phyloP scores from a whole-genome alignment of 1,284 basidiomycete species.

The Naganishia cerealis region DNA sequence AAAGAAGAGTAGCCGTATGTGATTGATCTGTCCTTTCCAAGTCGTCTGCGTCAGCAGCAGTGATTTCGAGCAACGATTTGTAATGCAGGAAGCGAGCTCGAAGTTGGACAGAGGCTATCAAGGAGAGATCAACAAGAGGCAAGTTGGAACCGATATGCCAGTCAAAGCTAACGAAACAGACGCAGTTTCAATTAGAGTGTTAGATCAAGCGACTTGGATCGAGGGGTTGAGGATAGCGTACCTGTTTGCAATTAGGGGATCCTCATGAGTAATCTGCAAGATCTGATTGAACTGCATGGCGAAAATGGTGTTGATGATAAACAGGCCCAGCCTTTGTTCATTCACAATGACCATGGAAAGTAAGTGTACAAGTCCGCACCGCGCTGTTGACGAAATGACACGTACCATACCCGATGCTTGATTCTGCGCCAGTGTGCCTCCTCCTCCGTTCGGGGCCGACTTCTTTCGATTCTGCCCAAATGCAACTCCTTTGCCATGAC shows the following conservation, averaged over 20 bases:
- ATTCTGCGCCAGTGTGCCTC: conserved; percentile 38
- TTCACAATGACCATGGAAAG: neutral
- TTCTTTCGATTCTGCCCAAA: conserved; percentile 39
- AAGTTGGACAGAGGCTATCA: conserved; percentile 43
- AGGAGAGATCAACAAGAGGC: conserved; percentile 40
- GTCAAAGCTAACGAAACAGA: conserved; percentile 39
- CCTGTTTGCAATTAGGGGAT: conserved; percentile 42
- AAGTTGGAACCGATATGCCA: conserved; percentile 37
- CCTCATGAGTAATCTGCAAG: conserved; percentile 43
- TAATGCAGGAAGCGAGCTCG: conserved; percentile 44
- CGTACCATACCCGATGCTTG: conserved; percentile 44
- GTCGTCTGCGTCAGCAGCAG: conserved; percentile 26
- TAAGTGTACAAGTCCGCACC: neutral
- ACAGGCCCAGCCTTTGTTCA: conserved; percentile 41
- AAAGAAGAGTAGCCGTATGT: conserved; percentile 35
- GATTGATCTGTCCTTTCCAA: conserved; percentile 16
- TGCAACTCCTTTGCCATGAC: conserved; percentile 44
- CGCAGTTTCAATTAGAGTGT: conserved; percentile 21
- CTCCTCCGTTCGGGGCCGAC: conserved; percentile 13
- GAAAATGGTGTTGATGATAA: conserved; percentile 46
- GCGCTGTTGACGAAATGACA: neutral
- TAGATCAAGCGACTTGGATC: neutral
- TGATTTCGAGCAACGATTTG: conserved; percentile 39
- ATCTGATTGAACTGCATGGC: conserved; percentile 48
- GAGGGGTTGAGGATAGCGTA: conserved; percentile 27